Conservation (phyloP, 75 land plant species). For the Larix kaempferi region DNA sequence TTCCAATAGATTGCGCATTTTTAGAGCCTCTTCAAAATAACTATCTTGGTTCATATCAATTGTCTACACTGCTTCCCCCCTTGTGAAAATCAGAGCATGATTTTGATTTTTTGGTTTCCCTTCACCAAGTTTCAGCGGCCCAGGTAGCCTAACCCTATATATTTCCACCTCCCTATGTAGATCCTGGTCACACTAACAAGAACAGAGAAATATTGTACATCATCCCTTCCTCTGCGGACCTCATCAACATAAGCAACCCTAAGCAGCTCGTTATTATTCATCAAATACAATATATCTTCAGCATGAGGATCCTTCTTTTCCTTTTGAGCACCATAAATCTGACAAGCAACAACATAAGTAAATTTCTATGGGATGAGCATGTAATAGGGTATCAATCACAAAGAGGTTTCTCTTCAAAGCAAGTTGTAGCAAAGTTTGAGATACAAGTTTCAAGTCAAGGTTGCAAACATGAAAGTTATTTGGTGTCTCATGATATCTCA, state of each 20-base stretch:
- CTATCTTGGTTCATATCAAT: constrained; percentile 17
- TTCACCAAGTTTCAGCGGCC: constrained; percentile 21
- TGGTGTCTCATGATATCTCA: no score
- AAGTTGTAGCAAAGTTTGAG: no score
- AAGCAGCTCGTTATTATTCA: constrained; percentile 82
- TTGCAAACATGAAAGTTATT: no score
- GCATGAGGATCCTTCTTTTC: constrained; percentile 66
- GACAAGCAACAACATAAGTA: constrained; percentile 95
- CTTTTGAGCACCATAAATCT: constrained; percentile 92
- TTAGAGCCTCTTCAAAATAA: constrained; percentile 34
- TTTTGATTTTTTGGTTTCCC: not conserved
- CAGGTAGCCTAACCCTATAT: constrained; percentile 34
- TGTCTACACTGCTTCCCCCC: constrained; percentile 1
- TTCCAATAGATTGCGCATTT: constrained; percentile 30
- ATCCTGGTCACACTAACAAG: constrained; percentile 25
- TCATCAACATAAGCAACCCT: constrained; percentile 96
- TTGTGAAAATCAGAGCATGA: not conserved
- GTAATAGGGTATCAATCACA: no score
- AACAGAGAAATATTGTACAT: no score
- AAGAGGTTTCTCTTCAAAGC: no score
- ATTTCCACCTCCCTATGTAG: constrained; percentile 31
- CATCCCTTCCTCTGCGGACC: constrained; percentile 10
- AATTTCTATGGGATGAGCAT: no score
- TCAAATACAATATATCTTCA: constrained; percentile 70
- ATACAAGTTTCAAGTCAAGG: no score